Evolutionary conservation across 2,329 filamentous ascomycete genomes (phyloP).

Genomic region (Fusarium camptoceras): DNA sequence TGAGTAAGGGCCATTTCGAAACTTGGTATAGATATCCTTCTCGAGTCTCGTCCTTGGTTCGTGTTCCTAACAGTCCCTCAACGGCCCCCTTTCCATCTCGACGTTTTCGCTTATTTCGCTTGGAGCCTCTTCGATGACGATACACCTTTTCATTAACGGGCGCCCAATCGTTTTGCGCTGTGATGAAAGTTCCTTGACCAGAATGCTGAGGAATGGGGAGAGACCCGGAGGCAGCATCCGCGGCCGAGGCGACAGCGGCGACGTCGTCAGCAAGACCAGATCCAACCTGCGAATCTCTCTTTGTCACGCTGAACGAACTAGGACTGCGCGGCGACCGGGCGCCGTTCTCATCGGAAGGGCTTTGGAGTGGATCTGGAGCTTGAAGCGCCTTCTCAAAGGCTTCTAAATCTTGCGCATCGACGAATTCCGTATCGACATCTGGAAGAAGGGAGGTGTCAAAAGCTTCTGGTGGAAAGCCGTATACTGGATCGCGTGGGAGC

Average conservation of each 20-base stretch:
- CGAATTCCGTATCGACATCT: constrained; percentile 83
- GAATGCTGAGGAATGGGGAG: constrained; percentile 40
- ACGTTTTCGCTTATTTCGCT: constrained; percentile 48
- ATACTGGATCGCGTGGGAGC: constrained; percentile 49
- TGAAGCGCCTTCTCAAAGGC: constrained; percentile 85
- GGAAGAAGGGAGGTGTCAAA: constrained; percentile 79
- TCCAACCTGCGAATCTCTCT: constrained; percentile 53
- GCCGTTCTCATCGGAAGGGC: constrained; percentile 64
- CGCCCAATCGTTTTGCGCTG: constrained; percentile 95
- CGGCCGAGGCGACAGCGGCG: constrained; percentile 53
- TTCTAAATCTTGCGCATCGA: constrained; percentile 76
- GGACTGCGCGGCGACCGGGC: constrained; percentile 57
- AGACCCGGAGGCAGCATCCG: constrained; percentile 55
- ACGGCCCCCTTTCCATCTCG: constrained; percentile 54
- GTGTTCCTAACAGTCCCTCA: constrained; percentile 60
- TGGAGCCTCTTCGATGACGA: constrained; percentile 53
- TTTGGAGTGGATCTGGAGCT: constrained; percentile 81
- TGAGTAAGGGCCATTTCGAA: constrained; percentile 90
- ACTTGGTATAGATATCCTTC: constrained; percentile 92
- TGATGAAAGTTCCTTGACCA: constrained; percentile 72
- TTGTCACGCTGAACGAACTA: constrained; percentile 57
- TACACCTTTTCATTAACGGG: constrained; percentile 81
- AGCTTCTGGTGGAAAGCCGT: constrained; percentile 70
- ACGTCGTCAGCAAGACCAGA: constrained; percentile 50
- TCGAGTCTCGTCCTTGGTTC: constrained; percentile 89